A percentile compares a stretch with the other conserved stretches of the same genome.
phyloP scores from a whole-genome alignment of 306 rosid species.

The Potentilla sterilis region DNA sequence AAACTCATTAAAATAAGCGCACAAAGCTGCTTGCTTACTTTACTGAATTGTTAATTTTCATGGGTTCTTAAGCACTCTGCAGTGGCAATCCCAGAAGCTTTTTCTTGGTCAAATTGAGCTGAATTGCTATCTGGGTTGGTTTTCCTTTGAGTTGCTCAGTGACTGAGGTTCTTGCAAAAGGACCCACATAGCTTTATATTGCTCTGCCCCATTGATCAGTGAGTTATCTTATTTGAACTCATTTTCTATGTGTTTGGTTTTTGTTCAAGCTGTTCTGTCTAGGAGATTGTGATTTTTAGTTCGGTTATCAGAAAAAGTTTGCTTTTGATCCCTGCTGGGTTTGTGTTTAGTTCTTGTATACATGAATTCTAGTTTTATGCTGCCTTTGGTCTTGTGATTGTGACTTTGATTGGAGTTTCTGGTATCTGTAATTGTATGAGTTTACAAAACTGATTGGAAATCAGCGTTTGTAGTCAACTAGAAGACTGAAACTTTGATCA shows the following conservation, averaged over 20 bases:
- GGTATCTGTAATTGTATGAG: not conserved
- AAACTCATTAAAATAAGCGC: slow-evolving; percentile 20
- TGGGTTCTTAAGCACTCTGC: slow-evolving; percentile 9
- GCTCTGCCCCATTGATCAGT: not conserved
- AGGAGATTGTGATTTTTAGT: not conserved
- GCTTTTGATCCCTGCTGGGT: slow-evolving; percentile 10
- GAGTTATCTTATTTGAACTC: slow-evolving; percentile 12
- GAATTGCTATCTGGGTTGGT: slow-evolving; percentile 7
- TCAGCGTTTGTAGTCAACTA: not conserved
- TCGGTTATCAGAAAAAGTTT: not conserved
- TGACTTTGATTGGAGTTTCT: slow-evolving; percentile 1
- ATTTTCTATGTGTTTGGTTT: not conserved
- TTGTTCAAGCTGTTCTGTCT: not conserved
- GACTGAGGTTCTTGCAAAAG: slow-evolving; percentile 1
- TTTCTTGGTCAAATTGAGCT: slow-evolving; percentile 5
- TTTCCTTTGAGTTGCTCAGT: not conserved
- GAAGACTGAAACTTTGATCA: slow-evolving; percentile 3
- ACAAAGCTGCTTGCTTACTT: slow-evolving; percentile 12
- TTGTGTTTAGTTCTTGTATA: not conserved
- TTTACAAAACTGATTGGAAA: not conserved
- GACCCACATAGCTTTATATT: not conserved
- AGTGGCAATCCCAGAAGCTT: slow-evolving; percentile 16
- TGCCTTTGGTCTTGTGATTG: not conserved
- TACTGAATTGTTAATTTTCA: slow-evolving; percentile 6
- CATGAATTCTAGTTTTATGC: not conserved